Evolutionary conservation across 2,329 filamentous ascomycete genomes (phyloP), one percentile per base, ranked within the genome.

Genomic region (Exophiala viscosa): DNA sequence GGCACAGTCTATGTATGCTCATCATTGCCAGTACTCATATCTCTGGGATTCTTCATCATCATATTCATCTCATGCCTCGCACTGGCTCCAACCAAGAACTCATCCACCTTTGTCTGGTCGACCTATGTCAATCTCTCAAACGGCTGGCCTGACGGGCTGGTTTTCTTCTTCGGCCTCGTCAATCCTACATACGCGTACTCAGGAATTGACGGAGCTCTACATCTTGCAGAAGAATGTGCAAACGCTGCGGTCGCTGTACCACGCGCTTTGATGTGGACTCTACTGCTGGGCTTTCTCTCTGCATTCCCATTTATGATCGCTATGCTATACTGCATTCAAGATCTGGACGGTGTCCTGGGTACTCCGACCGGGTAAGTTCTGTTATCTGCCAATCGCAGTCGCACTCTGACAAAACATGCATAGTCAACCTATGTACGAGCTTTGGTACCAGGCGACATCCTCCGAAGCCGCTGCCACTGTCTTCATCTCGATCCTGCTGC

Each of bases 141-240:
- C 15, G 59, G 59, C 53, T 40, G 38, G 38, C 35, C 48, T 11
- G 43, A 52, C 7, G 66, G 57, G 6, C 50, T 69, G 10, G 65
- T 63, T 28, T 73, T 72, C 45, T 57, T 73, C 8, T 71, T 65
- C 0, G 71, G 71, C 0, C 62, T 74, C 2, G 59, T 69, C 10
- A 69, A 66, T 17, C 65, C 70, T 0, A 67, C 66, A 14, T 72
- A 67, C 51, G 68, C 69, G 44, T 72, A 66, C 57, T 65, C 63
- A 3, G 69, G 71, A 0, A 48, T 70, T 2, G 69, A 73, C 43
- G 67, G 65, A 0, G 65, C 67, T 6, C 59, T 70, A 5, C 70
- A 73, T 55, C 58, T 73, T 33, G 68, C 69, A 1, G 70, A 72
- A 50, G 70, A 73, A 41, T 66, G 66, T 17, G 63, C 60, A 0